A percentile compares a stretch with the other conserved stretches of the same genome.
These are phyloP conservation scores for Cladosporium phlei DNA, from an alignment of 2,329 filamentous ascomycete species.

Conservation along the genomic window DNA sequence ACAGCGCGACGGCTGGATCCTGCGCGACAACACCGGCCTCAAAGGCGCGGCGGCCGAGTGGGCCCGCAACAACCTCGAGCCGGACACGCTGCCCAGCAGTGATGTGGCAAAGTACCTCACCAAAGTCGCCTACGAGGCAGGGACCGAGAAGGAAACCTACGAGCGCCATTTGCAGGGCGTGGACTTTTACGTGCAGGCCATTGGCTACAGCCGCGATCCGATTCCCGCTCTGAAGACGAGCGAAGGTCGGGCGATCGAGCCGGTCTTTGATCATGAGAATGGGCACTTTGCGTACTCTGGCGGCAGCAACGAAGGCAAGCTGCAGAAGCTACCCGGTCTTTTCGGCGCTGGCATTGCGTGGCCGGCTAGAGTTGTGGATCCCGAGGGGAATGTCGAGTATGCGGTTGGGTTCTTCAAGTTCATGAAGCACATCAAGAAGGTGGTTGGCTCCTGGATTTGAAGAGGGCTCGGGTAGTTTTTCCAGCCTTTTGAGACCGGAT, in stretches of 20 bases:
- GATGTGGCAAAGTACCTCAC: conserved; percentile 41
- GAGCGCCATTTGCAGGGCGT: conserved; percentile 45
- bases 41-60: conserved; percentile 59
- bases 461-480: no score
- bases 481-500: no score
- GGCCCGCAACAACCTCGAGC: conserved; percentile 56
- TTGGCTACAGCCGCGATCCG: conserved; percentile 52
- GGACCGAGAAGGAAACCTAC: conserved; percentile 48
- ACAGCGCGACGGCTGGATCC: conserved; percentile 59
- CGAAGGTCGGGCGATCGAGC: conserved; percentile 26
- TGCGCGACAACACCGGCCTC: conserved; percentile 61
- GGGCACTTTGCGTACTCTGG: conserved; percentile 30
- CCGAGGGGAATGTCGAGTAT: conserved; percentile 56
- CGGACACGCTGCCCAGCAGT: conserved; percentile 42
- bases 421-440: conserved; percentile 57
- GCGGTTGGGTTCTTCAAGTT: conserved; percentile 63
- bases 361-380: conserved; percentile 57
- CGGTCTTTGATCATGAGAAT: conserved; percentile 43
- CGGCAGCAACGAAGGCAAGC: conserved; percentile 15
- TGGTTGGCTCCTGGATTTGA: conserved; percentile 48
- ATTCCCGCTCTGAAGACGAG: conserved; percentile 44
- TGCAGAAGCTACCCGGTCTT: conserved; percentile 44
- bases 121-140: conserved; percentile 39
- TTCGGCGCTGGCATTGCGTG: conserved; percentile 62
- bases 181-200: conserved; percentile 53